Conservation (phyloP, 2,329 filamentous ascomycete species). For the Aspergillus hiratsukae region DNA sequence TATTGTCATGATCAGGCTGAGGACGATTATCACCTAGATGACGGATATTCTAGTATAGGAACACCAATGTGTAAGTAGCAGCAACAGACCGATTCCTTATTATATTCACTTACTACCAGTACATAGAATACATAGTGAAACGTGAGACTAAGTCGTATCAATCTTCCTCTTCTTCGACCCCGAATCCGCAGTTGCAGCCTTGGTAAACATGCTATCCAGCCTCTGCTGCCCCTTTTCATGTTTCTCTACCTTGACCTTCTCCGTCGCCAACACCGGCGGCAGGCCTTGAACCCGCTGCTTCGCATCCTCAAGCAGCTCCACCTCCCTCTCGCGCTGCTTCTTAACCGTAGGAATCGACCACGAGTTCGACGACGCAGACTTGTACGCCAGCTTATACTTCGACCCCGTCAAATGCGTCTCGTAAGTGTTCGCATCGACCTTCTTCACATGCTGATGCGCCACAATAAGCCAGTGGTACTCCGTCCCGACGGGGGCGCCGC, state of each 20-base stretch:
- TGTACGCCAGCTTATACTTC: conserved; percentile 36
- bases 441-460: conserved; percentile 34
- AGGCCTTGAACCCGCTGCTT: conserved; percentile 28
- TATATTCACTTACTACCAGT: neutral
- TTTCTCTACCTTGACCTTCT: conserved; percentile 30
- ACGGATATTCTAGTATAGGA: neutral
- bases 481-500: conserved; percentile 31
- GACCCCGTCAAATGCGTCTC: conserved; percentile 30
- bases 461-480: conserved; percentile 35
- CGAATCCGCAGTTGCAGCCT: conserved; percentile 5
- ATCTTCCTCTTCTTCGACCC: conserved; percentile 17
- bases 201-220: conserved; percentile 26
- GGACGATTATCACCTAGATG: too few species aligned
- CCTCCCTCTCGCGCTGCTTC: conserved; percentile 30
- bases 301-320: conserved; percentile 32
- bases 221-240: conserved; percentile 30
- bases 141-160: neutral
- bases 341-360: conserved; percentile 35
- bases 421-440: conserved; percentile 35
- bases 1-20: too few species aligned
- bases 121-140: neutral
- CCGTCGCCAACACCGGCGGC: conserved; percentile 28
- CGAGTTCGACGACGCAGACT: conserved; percentile 21
- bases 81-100: neutral
- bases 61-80: neutral